Percentiles rank a stretch among this genome's conserved stretches.
These are phyloP conservation scores for Hymenoscyphus linearis DNA, from an alignment of 2,329 filamentous ascomycete species.

Conservation along the genomic window DNA sequence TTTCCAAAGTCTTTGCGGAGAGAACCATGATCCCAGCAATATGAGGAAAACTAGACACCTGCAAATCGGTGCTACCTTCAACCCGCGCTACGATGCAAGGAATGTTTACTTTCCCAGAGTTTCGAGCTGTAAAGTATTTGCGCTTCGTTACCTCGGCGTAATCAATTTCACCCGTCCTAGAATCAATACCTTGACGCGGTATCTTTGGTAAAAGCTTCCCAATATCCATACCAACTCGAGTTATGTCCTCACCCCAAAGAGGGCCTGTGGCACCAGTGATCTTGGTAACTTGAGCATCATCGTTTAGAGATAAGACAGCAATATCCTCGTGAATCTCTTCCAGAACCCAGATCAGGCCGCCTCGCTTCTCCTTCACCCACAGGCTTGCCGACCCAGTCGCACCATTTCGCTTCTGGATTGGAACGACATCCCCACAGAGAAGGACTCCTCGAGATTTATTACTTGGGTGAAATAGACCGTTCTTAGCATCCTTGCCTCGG, in stretches of 20 bases:
- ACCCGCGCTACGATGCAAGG: constrained; percentile 77
- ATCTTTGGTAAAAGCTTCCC: constrained; percentile 75
- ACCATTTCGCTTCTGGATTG: constrained; percentile 93
- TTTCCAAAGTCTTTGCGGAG: constrained; percentile 68
- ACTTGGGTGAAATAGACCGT: constrained; percentile 51
- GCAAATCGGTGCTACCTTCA: constrained; percentile 63
- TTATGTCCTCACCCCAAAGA: constrained; percentile 75
- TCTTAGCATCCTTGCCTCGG: constrained; percentile 43
- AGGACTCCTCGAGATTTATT: constrained; percentile 83
- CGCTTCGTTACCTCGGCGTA: constrained; percentile 67
- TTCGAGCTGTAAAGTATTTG: constrained; percentile 80
- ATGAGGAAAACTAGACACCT: constrained; percentile 90
- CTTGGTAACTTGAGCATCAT: constrained; percentile 66
- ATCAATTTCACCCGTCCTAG: constrained; percentile 67
- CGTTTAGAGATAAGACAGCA: constrained; percentile 69
- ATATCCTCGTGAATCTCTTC: constrained; percentile 97
- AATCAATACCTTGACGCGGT: constrained; percentile 68
- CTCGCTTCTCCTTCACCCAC: constrained; percentile 97
- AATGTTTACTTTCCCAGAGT: constrained; percentile 71
- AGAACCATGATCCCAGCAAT: constrained; percentile 96
- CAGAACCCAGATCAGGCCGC: constrained; percentile 92
- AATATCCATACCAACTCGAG: constrained; percentile 66
- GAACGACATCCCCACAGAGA: constrained; percentile 95
- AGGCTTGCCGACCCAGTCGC: constrained; percentile 86
- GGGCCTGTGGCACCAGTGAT: constrained; percentile 71